These are phyloP conservation scores for Skeletonema costatum DNA, from an alignment of 108 stramenopile species.

Conservation along the genomic window DNA sequence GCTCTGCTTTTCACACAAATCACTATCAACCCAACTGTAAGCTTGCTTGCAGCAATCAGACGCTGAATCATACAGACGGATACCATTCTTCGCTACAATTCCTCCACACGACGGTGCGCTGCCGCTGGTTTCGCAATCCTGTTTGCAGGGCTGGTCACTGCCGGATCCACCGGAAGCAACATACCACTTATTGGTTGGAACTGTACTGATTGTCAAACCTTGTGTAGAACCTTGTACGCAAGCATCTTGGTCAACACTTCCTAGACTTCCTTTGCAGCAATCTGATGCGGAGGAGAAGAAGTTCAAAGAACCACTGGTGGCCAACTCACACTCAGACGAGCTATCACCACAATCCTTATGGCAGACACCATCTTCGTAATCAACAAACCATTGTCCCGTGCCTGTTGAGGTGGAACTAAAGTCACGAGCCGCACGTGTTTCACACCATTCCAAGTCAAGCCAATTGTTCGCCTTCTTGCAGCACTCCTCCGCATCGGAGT, in stretches of 20 bases:
- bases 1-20: neutral
- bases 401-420: neutral
- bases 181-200: slow-evolving; percentile 1
- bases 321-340: neutral
- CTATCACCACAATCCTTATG: neutral
- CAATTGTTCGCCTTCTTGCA: neutral
- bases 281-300: neutral
- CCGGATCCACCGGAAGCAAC: neutral
- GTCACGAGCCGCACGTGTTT: neutral
- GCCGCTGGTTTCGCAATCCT: neutral
- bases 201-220: neutral
- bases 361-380: neutral
- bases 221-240: neutral
- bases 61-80: slow-evolving; percentile 1
- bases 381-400: neutral
- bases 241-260: slow-evolving; percentile 2
- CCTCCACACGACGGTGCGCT: neutral
- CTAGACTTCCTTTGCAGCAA: slow-evolving; percentile 2
- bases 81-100: neutral
- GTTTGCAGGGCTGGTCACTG: slow-evolving; percentile 3
- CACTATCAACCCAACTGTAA: neutral
- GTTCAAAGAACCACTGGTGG: neutral
- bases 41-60: slow-evolving; percentile 6
- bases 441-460: neutral
- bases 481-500: neutral